phyloP scores from a whole-genome alignment of 2,329 filamentous ascomycete genomes.

The Xylaria sp. region DNA sequence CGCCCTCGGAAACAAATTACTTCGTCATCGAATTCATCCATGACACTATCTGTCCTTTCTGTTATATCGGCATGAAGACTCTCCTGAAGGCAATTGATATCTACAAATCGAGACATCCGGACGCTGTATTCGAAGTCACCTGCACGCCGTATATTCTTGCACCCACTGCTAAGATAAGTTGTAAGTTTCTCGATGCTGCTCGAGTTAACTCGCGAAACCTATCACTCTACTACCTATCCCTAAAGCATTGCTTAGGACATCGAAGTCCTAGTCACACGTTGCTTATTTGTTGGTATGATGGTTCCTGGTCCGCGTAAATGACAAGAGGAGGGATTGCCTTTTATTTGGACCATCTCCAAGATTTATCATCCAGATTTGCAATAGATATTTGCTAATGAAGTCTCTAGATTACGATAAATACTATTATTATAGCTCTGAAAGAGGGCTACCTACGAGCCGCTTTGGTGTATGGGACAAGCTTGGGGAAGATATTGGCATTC shows the following conservation, averaged over 20 bases:
- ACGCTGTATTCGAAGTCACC: constrained; percentile 58
- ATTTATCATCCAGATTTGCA: neutral
- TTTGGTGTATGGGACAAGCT: constrained; percentile 43
- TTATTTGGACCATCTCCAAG: neutral
- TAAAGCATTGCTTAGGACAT: neutral
- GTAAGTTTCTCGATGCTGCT: constrained; percentile 43
- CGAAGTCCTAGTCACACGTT: neutral
- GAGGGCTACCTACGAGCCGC: constrained; percentile 45
- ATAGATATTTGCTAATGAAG: constrained; percentile 22
- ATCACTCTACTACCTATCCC: constrained; percentile 1
- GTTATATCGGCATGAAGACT: constrained; percentile 61
- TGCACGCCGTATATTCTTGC: constrained; percentile 61
- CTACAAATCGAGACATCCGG: constrained; percentile 55
- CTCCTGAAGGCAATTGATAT: constrained; percentile 58
- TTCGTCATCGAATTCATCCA: constrained; percentile 60
- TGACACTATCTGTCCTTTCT: constrained; percentile 65
- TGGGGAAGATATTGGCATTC: constrained; percentile 54
- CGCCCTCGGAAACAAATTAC: constrained; percentile 40
- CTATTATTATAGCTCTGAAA: constrained; percentile 51
- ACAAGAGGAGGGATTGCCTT: neutral
- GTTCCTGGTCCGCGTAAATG: neutral
- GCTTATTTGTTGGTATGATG: neutral
- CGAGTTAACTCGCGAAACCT: neutral
- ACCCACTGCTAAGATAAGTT: constrained; percentile 45
- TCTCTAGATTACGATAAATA: constrained; percentile 51